Conservation (phyloP, 768 basidiomycete species). For the Lactifluus volemus region DNA sequence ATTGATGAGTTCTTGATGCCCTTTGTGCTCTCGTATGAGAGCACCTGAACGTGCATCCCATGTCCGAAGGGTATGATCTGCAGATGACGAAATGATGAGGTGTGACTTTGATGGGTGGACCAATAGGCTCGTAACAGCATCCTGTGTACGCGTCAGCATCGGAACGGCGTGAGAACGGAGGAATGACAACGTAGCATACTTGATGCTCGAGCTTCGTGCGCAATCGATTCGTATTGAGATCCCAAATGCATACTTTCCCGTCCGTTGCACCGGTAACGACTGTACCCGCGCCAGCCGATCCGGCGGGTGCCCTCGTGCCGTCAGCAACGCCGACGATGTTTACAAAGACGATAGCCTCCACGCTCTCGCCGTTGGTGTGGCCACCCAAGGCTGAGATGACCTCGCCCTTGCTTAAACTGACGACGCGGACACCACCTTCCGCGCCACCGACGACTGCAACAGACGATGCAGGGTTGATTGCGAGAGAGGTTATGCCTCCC, state of each 20-base stretch:
- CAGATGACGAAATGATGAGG: constrained; percentile 77
- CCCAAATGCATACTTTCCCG: constrained; percentile 92
- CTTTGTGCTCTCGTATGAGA: constrained; percentile 70
- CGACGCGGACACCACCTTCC: constrained; percentile 75
- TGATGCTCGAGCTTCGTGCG: constrained; percentile 76
- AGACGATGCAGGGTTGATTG: constrained; percentile 77
- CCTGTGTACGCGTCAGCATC: constrained; percentile 36
- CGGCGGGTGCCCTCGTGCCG: constrained; percentile 40
- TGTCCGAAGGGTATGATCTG: constrained; percentile 77
- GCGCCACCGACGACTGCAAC: constrained; percentile 88
- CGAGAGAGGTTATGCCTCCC: constrained; percentile 80
- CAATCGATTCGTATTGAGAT: constrained; percentile 76
- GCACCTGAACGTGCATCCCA: constrained; percentile 89
- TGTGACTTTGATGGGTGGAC: constrained; percentile 65
- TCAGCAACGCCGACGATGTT: constrained; percentile 55
- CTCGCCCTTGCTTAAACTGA: constrained; percentile 82
- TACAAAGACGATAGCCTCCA: constrained; percentile 80
- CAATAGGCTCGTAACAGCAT: constrained; percentile 76
- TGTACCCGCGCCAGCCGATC: constrained; percentile 47
- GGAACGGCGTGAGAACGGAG: background rate
- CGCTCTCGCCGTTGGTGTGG: constrained; percentile 79
- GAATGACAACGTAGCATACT: constrained; percentile 36
- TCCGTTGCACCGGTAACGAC: constrained; percentile 88
- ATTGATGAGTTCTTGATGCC: constrained; percentile 73
- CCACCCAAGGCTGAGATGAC: constrained; percentile 71